Base-by-base conservation (phyloP, 805 yeast species). In the Candida coquimbonensis region DNA sequence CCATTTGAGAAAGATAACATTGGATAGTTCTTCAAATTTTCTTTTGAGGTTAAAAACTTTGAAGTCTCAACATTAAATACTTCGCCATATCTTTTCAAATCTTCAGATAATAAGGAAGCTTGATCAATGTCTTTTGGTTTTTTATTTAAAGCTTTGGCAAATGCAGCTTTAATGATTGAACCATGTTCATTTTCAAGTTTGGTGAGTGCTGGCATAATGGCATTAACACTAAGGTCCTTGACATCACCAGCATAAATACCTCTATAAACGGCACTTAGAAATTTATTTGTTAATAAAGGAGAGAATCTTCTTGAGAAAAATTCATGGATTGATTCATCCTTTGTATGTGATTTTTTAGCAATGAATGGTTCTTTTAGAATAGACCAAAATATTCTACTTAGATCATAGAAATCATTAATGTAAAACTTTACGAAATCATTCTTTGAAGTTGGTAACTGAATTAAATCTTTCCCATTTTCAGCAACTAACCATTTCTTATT, bases 171-270 rank as follows among this genome's bases (percentile, higher is more conserved):
- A 0, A 81, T 51, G 3, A 85, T 60, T 0, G 88, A 80, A 0
- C 89, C 87, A 57, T 76, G 66, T 7, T 74, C 63, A 27, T 65
- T 57, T 58, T 89, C 96, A 39, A 81, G 62, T 12, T 75, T 67
- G 40, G 72, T 78, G 53, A 87, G 55, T 9, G 63, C 55, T 4
- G 81, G 80, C 50, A 87, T 59, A 0, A 87, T 70, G 5, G 84
- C 70, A 19, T 75, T 65, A 0, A 83, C 79, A 67, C 96, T 85
- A 41, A 91, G 63, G 46, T 75, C 68, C 7, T 71, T 56, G 2
- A 80, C 72, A 62, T 90, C 95, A n/a, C 87, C 93, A 1, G 95
- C 96, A 62, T 89, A 91, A 1, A 93, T 80, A 0, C 99, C 99
- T 57, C 89, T 88, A 60, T 84, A 70, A 5, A 89, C 66, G 0